Conservation (phyloP, 441 rosid genomes). For the Mallotus japonicus region DNA sequence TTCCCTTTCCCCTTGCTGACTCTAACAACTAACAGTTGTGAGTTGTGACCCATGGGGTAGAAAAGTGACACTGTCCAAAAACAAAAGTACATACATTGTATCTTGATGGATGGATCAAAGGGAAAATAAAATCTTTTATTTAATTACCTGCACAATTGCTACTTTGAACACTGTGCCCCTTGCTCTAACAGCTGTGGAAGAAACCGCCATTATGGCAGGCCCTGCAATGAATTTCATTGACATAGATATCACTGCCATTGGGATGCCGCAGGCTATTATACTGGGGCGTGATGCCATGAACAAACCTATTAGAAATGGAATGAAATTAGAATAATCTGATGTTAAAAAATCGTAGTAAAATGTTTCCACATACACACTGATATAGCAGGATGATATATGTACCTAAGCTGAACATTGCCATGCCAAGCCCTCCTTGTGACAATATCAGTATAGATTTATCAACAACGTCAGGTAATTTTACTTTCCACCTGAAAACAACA, state of each 20-base stretch:
- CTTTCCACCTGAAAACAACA: slow-evolving; percentile 47
- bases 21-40: no score
- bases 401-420: slow-evolving; percentile 99
- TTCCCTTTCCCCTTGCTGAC: no score
- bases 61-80: no score
- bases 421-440: slow-evolving; percentile 88
- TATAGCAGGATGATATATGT: slow-evolving; percentile 11
- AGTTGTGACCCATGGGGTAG: no score
- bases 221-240: slow-evolving; percentile 58
- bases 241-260: slow-evolving; percentile 52
- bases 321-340: background rate
- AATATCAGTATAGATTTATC: slow-evolving; percentile 61
- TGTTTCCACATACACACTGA: background rate
- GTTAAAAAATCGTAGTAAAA: no score
- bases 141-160: slow-evolving; percentile 66
- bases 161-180: slow-evolving; percentile 47
- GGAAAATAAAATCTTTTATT: background rate
- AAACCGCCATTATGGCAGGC: slow-evolving; percentile 70
- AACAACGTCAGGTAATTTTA: slow-evolving; percentile 66
- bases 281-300: slow-evolving; percentile 77
- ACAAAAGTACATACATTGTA: background rate
- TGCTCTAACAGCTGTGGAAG: slow-evolving; percentile 53
- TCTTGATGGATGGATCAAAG: background rate
- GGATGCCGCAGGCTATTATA: slow-evolving; percentile 71
- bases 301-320: slow-evolving; percentile 46